Evolutionary conservation across 768 basidiomycete genomes (phyloP).

Genomic region (Calocybe cyanea): DNA sequence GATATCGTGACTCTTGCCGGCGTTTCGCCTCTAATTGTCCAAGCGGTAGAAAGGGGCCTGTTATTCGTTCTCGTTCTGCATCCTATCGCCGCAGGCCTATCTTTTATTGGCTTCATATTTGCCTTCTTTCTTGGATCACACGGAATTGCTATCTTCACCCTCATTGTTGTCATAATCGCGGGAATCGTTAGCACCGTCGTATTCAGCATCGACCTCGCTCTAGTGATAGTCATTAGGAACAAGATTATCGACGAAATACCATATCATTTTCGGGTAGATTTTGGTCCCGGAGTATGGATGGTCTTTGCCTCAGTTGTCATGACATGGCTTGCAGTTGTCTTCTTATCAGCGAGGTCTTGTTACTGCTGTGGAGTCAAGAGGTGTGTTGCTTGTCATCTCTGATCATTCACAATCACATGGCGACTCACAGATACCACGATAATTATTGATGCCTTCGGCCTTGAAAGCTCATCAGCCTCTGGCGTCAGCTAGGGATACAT

Average conservation of each 20-base stretch:
- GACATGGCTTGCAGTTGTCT: slow-evolving; percentile 57
- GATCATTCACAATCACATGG: too few relatives aligned
- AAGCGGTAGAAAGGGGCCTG: slow-evolving; percentile 46
- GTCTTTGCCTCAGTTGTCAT: slow-evolving; percentile 50
- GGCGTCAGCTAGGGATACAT: too few relatives aligned
- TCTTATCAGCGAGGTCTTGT: slow-evolving; percentile 62
- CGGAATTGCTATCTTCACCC: slow-evolving; percentile 48
- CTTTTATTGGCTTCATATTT: slow-evolving; percentile 48
- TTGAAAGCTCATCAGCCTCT: too few relatives aligned
- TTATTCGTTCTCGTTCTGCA: slow-evolving; percentile 64
- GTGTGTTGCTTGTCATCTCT: too few relatives aligned
- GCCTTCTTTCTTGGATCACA: slow-evolving; percentile 61
- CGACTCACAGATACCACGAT: too few relatives aligned
- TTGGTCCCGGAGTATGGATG: slow-evolving; percentile 76
- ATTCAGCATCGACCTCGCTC: slow-evolving; percentile 58
- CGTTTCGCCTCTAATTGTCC: slow-evolving; percentile 39
- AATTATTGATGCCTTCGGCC: too few relatives aligned
- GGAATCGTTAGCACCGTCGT: slow-evolving; percentile 52
- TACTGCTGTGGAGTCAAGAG: slow-evolving; percentile 63
- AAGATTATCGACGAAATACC: slow-evolving; percentile 36
- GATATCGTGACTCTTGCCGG: slow-evolving; percentile 37
- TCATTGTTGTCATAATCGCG: slow-evolving; percentile 54
- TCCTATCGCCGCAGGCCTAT: slow-evolving; percentile 57
- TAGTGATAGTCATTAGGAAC: slow-evolving; percentile 49
- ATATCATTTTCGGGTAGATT: slow-evolving; percentile 42